Conservation (phyloP, 2,329 filamentous ascomycete genomes). For the Ascochyta rabiei region DNA sequence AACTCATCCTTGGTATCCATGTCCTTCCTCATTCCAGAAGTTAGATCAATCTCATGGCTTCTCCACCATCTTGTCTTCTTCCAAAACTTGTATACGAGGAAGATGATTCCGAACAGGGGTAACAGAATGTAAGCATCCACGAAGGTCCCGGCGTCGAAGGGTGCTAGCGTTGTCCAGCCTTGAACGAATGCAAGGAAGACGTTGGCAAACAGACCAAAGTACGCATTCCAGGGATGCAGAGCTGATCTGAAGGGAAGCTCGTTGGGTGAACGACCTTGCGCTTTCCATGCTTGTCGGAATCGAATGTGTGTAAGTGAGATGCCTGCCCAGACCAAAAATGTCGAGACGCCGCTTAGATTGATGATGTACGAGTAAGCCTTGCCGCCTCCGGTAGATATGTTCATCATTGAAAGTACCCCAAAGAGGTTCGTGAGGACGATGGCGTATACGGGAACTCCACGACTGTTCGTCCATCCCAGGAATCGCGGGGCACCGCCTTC, state of each 20-base stretch:
- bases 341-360: slow-evolving; percentile 71
- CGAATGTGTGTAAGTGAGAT: slow-evolving; percentile 75
- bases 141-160: slow-evolving; percentile 58
- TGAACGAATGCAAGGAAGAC: slow-evolving; percentile 60
- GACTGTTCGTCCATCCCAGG: slow-evolving; percentile 69
- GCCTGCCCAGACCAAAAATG: slow-evolving; percentile 73
- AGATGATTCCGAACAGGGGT: slow-evolving; percentile 57
- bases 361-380: slow-evolving; percentile 73
- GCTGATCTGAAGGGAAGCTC: slow-evolving; percentile 56
- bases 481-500: slow-evolving; percentile 73
- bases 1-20: slow-evolving; percentile 38
- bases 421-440: slow-evolving; percentile 73
- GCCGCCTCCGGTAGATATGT: slow-evolving; percentile 69
- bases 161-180: slow-evolving; percentile 60
- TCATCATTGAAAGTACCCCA: slow-evolving; percentile 77
- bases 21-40: slow-evolving; percentile 46
- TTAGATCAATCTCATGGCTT: slow-evolving; percentile 48
- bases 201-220: slow-evolving; percentile 56
- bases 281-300: slow-evolving; percentile 68
- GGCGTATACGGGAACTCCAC: slow-evolving; percentile 66
- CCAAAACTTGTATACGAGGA: slow-evolving; percentile 55
- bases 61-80: slow-evolving; percentile 47
- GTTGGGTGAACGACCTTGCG: slow-evolving; percentile 42
- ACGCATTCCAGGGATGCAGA: slow-evolving; percentile 59
- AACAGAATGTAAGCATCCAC: slow-evolving; percentile 62